These are phyloP conservation scores for Apiospora marii DNA, from an alignment of 2,329 filamentous ascomycete genomes.

Conservation along the genomic window DNA sequence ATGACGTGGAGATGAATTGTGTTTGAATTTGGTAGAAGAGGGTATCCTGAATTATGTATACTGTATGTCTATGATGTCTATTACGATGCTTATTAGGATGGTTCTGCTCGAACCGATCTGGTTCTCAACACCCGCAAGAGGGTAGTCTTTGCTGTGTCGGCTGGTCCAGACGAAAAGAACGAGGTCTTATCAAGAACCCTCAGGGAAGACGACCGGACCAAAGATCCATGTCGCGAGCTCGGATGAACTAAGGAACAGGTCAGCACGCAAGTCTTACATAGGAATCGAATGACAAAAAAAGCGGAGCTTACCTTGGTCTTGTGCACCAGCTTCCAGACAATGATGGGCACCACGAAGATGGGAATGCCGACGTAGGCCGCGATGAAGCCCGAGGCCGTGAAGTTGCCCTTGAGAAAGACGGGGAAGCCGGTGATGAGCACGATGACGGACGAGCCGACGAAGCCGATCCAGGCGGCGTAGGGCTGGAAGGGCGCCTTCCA, in stretches of 20 bases:
- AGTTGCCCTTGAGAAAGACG: slow-evolving; percentile 38
- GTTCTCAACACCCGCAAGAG: neutral
- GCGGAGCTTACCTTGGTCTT: slow-evolving; percentile 43
- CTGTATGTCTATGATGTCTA: neutral
- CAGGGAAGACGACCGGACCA: slow-evolving; percentile 37
- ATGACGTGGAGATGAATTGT: neutral
- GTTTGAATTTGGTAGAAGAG: neutral
- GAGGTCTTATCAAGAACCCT: neutral
- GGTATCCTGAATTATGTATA: neutral
- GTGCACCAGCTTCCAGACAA: slow-evolving; percentile 49
- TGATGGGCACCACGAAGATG: slow-evolving; percentile 49
- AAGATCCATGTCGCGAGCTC: slow-evolving; percentile 37
- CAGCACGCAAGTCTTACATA: neutral
- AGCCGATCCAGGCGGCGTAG: slow-evolving; percentile 29
- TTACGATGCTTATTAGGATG: neutral
- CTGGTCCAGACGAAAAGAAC: too few species aligned
- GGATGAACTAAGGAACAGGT: slow-evolving; percentile 31
- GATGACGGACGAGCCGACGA: slow-evolving; percentile 31
- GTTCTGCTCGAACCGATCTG: neutral
- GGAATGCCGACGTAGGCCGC: slow-evolving; percentile 51
- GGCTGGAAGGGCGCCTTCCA: slow-evolving; percentile 29
- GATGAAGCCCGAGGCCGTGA: slow-evolving; percentile 43
- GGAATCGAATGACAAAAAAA: slow-evolving; percentile 29
- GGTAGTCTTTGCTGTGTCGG: neutral
- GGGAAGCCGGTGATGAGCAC: slow-evolving; percentile 39